phyloP scores from a whole-genome alignment of 352 stramenopile species.

The Phytophthora kernoviae region DNA sequence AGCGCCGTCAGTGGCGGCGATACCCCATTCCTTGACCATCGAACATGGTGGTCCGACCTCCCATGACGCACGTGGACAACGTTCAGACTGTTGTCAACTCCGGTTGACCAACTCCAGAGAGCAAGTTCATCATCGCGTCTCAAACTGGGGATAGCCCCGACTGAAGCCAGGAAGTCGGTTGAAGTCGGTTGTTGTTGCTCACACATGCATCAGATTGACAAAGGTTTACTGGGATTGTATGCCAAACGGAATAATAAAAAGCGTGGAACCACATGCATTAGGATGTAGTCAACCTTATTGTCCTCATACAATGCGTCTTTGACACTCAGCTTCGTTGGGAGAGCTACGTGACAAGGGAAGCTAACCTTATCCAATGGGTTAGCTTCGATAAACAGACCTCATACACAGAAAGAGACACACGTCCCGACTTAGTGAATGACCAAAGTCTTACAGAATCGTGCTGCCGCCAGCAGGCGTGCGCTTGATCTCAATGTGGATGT shows the following conservation, averaged over 20 bases:
- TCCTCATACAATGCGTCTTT: conserved; percentile 18
- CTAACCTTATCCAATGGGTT: conserved; percentile 29
- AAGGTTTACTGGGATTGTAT: neutral
- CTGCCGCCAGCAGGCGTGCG: conserved; percentile 43
- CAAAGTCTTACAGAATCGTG: conserved; percentile 43
- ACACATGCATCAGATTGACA: neutral
- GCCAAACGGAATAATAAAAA: conserved; percentile 2
- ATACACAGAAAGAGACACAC: conserved; percentile 22
- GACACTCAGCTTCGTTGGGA: conserved; percentile 6
- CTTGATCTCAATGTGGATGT: conserved; percentile 50
- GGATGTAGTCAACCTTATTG: conserved; percentile 25
- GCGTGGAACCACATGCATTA: conserved; percentile 27
- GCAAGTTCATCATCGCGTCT: neutral
- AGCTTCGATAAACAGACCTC: conserved; percentile 31
- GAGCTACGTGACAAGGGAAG: conserved; percentile 10
- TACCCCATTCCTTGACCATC: neutral
- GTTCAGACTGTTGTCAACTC: neutral
- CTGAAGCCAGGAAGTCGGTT: neutral
- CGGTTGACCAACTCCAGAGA: too few relatives aligned
- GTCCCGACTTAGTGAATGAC: conserved; percentile 10
- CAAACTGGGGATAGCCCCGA: neutral
- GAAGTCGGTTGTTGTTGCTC: neutral
- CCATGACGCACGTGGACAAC: neutral
- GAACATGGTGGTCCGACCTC: neutral
- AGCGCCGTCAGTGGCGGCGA: too few relatives aligned